phyloP scores from a whole-genome alignment of 345 rosid genomes.

The Eucalyptus sp. region DNA sequence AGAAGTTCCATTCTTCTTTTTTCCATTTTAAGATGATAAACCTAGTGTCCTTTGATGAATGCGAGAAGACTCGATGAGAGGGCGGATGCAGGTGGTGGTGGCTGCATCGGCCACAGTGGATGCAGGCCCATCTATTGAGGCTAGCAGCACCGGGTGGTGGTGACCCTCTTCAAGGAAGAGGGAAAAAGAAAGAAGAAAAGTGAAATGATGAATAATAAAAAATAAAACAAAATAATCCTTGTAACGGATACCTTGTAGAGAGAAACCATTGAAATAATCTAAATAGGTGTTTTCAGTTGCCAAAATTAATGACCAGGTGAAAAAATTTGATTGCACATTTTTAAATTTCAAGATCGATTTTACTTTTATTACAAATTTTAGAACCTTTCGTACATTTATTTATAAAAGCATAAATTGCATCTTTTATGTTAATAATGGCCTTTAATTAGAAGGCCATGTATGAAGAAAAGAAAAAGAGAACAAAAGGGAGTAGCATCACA shows the following conservation, averaged over 20 bases:
- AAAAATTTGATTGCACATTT: neutral
- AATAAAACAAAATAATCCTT: neutral
- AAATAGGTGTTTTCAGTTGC: rapidly evolving
- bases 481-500: neutral
- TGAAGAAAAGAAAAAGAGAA: neutral
- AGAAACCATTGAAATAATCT: neutral
- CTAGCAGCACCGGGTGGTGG: rapidly evolving
- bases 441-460: neutral
- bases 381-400: neutral
- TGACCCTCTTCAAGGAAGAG: neutral
- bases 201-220: neutral
- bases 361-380: neutral
- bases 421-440: neutral
- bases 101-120: rapidly evolving
- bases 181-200: neutral
- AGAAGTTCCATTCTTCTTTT: neutral
- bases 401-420: slow-evolving; percentile 9
- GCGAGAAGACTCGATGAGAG: neutral
- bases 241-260: rapidly evolving
- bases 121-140: neutral
- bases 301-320: neutral
- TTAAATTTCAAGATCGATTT: neutral
- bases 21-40: neutral
- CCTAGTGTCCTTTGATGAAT: neutral
- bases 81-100: neutral